A percentile compares a stretch with the other conserved stretches of the same genome.
These are phyloP conservation scores for Phytopythium helicoides DNA, from an alignment of 352 stramenopile genomes.

Conservation along the genomic window DNA sequence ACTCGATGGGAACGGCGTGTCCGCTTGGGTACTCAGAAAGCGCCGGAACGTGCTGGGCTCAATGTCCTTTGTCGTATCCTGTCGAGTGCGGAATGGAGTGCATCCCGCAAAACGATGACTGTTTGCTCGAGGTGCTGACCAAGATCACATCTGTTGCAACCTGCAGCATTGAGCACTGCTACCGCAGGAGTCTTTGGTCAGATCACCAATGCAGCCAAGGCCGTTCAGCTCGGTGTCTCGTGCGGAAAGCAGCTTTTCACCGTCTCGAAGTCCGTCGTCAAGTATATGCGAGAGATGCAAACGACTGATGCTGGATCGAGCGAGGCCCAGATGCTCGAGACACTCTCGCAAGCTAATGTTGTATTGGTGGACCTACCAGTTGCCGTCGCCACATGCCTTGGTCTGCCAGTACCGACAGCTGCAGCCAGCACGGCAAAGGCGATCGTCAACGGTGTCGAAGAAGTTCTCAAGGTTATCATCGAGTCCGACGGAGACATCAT, in stretches of 20 bases:
- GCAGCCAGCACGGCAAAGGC: slow-evolving; percentile 28
- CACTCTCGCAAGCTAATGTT: slow-evolving; percentile 57
- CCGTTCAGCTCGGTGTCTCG: slow-evolving; percentile 37
- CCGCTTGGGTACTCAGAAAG: slow-evolving; percentile 49
- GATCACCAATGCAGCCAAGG: slow-evolving; percentile 32
- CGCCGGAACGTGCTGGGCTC: slow-evolving; percentile 51
- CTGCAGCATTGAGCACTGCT: slow-evolving; percentile 48
- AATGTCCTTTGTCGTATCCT: slow-evolving; percentile 72
- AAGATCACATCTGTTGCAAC: slow-evolving; percentile 51
- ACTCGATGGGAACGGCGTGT: slow-evolving; percentile 26
- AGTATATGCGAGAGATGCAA: slow-evolving; percentile 40
- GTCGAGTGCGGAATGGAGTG: slow-evolving; percentile 71
- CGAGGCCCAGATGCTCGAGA: slow-evolving; percentile 45
- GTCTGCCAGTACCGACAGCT: slow-evolving; percentile 19
- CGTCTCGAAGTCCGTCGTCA: slow-evolving; percentile 1
- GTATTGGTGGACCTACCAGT: slow-evolving; percentile 43
- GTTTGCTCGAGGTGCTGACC: slow-evolving; percentile 37
- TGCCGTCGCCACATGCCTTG: slow-evolving; percentile 43
- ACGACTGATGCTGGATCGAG: slow-evolving; percentile 2
- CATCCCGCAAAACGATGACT: slow-evolving; percentile 71
- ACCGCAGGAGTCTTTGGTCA: slow-evolving; percentile 56
- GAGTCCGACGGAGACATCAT: slow-evolving; percentile 17
- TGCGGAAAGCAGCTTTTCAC: slow-evolving; percentile 54
- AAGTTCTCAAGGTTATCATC: slow-evolving; percentile 32
- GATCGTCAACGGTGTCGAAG: slow-evolving; percentile 30